A percentile compares a stretch with the other conserved stretches of the same genome.
These are phyloP conservation scores for Tricholoma terreum DNA, from an alignment of 768 basidiomycete species.

Conservation along the genomic window DNA sequence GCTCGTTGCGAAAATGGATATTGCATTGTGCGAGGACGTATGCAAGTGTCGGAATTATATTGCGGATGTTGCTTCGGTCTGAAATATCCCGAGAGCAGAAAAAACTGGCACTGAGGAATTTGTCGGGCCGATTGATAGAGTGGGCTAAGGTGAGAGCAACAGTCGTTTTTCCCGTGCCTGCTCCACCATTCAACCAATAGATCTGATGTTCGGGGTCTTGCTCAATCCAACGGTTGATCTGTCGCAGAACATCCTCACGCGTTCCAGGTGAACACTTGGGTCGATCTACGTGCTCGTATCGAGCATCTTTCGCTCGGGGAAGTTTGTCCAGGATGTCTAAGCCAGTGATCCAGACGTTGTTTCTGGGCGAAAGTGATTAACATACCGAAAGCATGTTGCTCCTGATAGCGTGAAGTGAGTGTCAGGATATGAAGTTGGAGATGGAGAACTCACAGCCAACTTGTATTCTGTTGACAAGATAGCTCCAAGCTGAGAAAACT, in stretches of 20 bases:
- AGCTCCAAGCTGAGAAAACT: slow-evolving; percentile 7
- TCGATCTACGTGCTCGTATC: slow-evolving; percentile 12
- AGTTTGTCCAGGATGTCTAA: slow-evolving; percentile 14
- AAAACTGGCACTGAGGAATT: slow-evolving; percentile 24
- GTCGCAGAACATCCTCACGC: slow-evolving; percentile 15
- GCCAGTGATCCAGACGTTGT: background rate
- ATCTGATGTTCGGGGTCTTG: slow-evolving; percentile 12
- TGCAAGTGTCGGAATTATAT: slow-evolving; percentile 24
- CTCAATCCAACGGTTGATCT: slow-evolving; percentile 18
- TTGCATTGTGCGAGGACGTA: slow-evolving; percentile 18
- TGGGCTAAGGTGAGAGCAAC: slow-evolving; percentile 19
- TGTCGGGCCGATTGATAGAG: slow-evolving; percentile 1
- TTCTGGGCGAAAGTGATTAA: too few species aligned
- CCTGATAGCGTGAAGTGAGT: background rate
- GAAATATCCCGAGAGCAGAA: slow-evolving; percentile 24
- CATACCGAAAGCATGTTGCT: slow-evolving; percentile 12
- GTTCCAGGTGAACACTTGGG: slow-evolving; percentile 20
- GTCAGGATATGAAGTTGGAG: background rate
- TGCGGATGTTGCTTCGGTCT: slow-evolving; percentile 19
- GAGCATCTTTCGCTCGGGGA: slow-evolving; percentile 14
- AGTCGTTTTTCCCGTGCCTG: slow-evolving; percentile 23
- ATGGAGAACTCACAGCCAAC: slow-evolving; percentile 5
- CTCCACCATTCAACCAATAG: slow-evolving; percentile 23
- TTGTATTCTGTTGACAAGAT: slow-evolving; percentile 10
- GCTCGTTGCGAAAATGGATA: slow-evolving; percentile 10